Evolutionary conservation across 2,329 filamentous ascomycete species (phyloP).

Genomic region (Epichloe sp.): DNA sequence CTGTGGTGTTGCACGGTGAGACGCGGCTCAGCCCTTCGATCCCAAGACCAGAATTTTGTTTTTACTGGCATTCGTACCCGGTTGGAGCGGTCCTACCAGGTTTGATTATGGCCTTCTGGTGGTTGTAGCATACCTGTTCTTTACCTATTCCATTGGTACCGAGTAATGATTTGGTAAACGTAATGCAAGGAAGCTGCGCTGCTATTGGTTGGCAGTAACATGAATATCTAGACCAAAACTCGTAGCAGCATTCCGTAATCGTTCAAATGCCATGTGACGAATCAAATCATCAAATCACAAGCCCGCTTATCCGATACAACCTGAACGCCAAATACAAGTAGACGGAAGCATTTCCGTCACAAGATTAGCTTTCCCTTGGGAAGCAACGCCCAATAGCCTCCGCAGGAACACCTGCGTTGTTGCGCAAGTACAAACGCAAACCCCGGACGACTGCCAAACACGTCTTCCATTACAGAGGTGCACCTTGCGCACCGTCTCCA

Average conservation of each 20-base stretch:
- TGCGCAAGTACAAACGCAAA: conserved; percentile 40
- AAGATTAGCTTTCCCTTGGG: conserved; percentile 17
- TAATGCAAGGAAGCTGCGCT: no score
- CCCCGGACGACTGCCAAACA: conserved; percentile 32
- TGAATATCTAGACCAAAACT: no score
- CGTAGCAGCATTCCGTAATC: no score
- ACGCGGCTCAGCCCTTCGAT: not conserved
- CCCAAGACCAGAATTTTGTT: not conserved
- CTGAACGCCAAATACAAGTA: not conserved
- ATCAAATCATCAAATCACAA: not conserved
- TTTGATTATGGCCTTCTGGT: not conserved
- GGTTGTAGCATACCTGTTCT: not conserved
- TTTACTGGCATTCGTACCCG: not conserved
- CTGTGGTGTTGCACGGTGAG: no score
- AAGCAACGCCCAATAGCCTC: conserved; percentile 38
- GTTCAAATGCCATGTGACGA: no score
- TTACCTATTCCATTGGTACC: not conserved
- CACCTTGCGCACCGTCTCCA: conserved; percentile 40
- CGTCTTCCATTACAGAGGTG: conserved; percentile 52
- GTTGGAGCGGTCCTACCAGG: not conserved
- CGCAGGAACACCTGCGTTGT: conserved; percentile 42
- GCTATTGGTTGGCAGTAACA: no score
- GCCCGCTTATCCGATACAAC: not conserved
- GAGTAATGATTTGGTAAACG: no score
- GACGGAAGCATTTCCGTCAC: conserved; percentile 1